Conservation (phyloP, 139 green algal genomes). For the Auxenochlorella pyrenoidosa region DNA sequence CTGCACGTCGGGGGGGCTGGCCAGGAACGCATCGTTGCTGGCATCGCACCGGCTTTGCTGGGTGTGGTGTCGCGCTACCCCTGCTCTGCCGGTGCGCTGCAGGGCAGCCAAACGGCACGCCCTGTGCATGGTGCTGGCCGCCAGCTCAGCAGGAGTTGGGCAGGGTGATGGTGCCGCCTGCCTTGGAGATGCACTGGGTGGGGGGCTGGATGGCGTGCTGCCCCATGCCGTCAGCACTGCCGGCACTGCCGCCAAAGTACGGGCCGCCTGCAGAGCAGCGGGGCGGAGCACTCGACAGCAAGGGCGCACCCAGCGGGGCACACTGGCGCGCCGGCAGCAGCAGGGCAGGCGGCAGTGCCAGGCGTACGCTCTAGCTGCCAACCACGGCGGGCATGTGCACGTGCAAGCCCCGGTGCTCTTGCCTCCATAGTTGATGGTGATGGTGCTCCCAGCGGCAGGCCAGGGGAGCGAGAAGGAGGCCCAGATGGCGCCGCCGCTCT, state of each 20-base stretch:
- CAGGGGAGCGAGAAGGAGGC: background rate
- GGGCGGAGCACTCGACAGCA: background rate
- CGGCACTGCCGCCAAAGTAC: background rate
- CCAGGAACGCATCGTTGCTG: no score
- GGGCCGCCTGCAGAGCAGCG: background rate
- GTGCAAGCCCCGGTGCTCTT: background rate
- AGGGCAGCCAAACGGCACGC: no score
- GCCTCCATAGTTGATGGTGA: constrained; percentile 13
- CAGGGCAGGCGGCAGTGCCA: background rate
- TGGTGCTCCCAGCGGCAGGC: background rate
- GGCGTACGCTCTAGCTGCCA: no score
- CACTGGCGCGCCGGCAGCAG: background rate
- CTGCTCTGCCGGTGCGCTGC: no score
- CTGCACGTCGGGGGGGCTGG: no score
- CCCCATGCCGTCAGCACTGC: background rate
- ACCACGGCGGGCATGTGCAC: no score
- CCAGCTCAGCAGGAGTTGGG: background rate
- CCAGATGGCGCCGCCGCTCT: background rate
- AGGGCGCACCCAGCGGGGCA: no score
- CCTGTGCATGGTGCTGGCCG: no score
- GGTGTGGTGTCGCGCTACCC: no score
- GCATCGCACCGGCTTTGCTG: no score
- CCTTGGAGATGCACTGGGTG: background rate
- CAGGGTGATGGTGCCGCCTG: background rate
- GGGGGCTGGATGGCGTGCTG: background rate